A percentile compares a stretch with the other conserved stretches of the same genome.
Conservation (phyloP, 1,139 yeast genomes). For the Sugiyamaella xylanicola region DNA sequence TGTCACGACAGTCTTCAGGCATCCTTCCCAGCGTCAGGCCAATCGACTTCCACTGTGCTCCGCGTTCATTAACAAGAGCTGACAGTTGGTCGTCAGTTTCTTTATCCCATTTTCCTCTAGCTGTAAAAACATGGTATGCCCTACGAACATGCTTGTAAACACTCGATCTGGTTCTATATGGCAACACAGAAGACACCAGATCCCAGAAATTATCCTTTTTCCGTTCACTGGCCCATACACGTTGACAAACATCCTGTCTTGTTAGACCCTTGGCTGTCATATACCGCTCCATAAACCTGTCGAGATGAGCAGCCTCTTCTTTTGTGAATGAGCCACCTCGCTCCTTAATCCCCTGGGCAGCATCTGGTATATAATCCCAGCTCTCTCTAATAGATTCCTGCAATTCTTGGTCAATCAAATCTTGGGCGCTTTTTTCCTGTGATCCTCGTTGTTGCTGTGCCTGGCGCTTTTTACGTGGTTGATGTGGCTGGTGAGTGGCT, state of each 20-base stretch:
- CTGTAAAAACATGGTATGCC: conserved; percentile 81
- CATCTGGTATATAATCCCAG: conserved; percentile 35
- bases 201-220: conserved; percentile 92
- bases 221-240: conserved; percentile 87
- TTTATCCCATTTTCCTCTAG: conserved; percentile 84
- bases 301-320: conserved; percentile 71
- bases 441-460: not conserved
- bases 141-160: conserved; percentile 90
- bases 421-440: not conserved
- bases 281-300: conserved; percentile 69
- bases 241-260: conserved; percentile 68
- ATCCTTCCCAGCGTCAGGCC: conserved; percentile 80
- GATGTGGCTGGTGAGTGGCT: conserved; percentile 2
- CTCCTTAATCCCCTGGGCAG: conserved; percentile 25
- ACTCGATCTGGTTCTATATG: conserved; percentile 82
- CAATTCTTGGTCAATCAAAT: conserved; percentile 2
- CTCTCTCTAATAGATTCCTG: conserved; percentile 19
- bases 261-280: conserved; percentile 62
- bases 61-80: conserved; percentile 62
- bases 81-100: conserved; percentile 74
- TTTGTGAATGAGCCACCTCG: conserved; percentile 55
- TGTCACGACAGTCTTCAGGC: conserved; percentile 97
- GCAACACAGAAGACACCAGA: conserved; percentile 69
- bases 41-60: conserved; percentile 83
- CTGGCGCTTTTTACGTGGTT: conserved; percentile 1